Evolutionary conservation across 805 yeast species (phyloP).

Genomic region (Hanseniaspora vineae): DNA sequence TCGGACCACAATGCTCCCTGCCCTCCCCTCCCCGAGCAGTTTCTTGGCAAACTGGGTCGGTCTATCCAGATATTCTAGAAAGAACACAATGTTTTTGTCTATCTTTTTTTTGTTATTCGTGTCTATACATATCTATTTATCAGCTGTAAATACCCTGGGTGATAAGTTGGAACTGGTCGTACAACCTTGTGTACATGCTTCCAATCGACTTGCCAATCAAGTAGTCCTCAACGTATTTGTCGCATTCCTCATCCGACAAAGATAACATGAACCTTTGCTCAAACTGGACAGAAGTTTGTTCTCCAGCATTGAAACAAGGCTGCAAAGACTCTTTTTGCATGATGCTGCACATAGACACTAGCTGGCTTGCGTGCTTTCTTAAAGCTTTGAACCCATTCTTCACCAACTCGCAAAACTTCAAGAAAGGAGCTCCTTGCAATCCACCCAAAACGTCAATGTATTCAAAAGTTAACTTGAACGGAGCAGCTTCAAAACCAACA

Average conservation of each 20-base stretch:
- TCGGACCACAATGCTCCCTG: no score
- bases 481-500: constrained; percentile 95
- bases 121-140: neutral
- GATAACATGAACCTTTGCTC: constrained; percentile 75
- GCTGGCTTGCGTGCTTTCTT: constrained; percentile 58
- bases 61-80: no score
- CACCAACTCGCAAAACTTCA: constrained; percentile 46
- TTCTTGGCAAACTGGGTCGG: no score
- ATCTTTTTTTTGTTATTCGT: no score
- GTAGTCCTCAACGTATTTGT: constrained; percentile 61
- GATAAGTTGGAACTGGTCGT: constrained; percentile 87
- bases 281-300: constrained; percentile 63
- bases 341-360: constrained; percentile 75
- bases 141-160: constrained; percentile 88
- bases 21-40: no score
- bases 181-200: constrained; percentile 78
- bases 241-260: constrained; percentile 58
- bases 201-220: constrained; percentile 75
- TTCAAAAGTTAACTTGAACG: constrained; percentile 83
- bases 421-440: constrained; percentile 43
- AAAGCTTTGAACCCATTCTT: constrained; percentile 64
- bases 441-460: constrained; percentile 88
- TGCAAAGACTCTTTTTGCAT: constrained; percentile 86
- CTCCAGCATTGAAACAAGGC: constrained; percentile 88
- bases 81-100: no score